These are phyloP conservation scores for Aspergillus hancockii DNA, from an alignment of 495 filamentous ascomycete species.

Conservation along the genomic window DNA sequence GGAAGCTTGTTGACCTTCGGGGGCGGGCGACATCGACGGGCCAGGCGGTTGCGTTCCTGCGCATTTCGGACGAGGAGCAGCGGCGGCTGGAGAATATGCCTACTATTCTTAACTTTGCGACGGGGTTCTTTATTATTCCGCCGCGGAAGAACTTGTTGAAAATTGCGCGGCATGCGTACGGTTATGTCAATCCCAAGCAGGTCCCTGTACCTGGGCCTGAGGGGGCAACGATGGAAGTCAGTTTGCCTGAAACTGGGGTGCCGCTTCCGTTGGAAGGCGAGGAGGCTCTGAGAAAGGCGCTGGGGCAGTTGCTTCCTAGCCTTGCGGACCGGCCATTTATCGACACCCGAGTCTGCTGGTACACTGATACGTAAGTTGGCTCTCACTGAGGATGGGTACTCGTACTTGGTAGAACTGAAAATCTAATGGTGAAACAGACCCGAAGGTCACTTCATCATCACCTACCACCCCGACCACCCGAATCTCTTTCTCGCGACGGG, in stretches of 20 bases:
- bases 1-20: slow-evolving; percentile 72
- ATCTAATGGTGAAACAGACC: slow-evolving; percentile 36
- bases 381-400: background rate
- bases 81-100: slow-evolving; percentile 62
- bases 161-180: slow-evolving; percentile 78
- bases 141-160: slow-evolving; percentile 73
- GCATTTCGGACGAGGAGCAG: slow-evolving; percentile 69
- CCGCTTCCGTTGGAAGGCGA: slow-evolving; percentile 62
- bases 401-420: background rate
- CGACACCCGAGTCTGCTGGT: slow-evolving; percentile 82
- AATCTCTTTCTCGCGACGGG: slow-evolving; percentile 81
- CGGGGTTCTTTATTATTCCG: slow-evolving; percentile 82
- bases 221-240: slow-evolving; percentile 38
- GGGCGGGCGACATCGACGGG: slow-evolving; percentile 75
- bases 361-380: slow-evolving; percentile 68
- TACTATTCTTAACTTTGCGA: slow-evolving; percentile 75
- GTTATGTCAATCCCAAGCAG: slow-evolving; percentile 69
- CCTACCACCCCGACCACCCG: slow-evolving; percentile 67
- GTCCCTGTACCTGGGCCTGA: slow-evolving; percentile 40
- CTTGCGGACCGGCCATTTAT: slow-evolving; percentile 65
- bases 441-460: slow-evolving; percentile 76
- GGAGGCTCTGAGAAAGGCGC: slow-evolving; percentile 57
- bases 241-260: slow-evolving; percentile 38
- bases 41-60: slow-evolving; percentile 77
- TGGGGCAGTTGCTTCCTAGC: slow-evolving; percentile 62